Conservation (phyloP, 257 asterid genomes). For the Mentha longifolia region DNA sequence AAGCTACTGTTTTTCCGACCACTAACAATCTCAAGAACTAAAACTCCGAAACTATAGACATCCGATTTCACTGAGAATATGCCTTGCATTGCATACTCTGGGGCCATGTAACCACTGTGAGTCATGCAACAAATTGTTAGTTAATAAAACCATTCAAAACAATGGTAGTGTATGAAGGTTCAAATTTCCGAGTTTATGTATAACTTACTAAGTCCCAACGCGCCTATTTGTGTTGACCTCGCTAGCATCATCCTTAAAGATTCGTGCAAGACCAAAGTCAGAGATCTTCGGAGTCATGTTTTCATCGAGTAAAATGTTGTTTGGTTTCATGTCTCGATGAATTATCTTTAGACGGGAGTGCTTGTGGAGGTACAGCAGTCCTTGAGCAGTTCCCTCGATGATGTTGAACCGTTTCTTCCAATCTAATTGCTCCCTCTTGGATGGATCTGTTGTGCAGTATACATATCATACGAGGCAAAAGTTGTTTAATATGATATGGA, state of each 20-base stretch:
- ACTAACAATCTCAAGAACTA: slow-evolving; percentile 58
- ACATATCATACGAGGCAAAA: not conserved
- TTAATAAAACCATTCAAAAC: too few relatives aligned
- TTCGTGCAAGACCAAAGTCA: slow-evolving; percentile 70
- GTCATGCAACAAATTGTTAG: too few relatives aligned
- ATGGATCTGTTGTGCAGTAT: slow-evolving; percentile 31
- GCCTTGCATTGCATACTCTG: slow-evolving; percentile 70
- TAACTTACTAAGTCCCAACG: slow-evolving; percentile 63
- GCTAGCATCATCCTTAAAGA: slow-evolving; percentile 43
- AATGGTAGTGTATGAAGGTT: too few relatives aligned
- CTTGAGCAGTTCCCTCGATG: slow-evolving; percentile 21
- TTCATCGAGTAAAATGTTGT: slow-evolving; percentile 60
- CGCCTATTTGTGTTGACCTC: slow-evolving; percentile 59
- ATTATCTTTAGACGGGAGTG: slow-evolving; percentile 58
- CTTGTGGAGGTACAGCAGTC: slow-evolving; percentile 65
- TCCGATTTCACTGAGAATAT: slow-evolving; percentile 65
- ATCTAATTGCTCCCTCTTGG: slow-evolving; percentile 34
- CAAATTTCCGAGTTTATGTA: not conserved
- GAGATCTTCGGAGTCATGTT: slow-evolving; percentile 69
- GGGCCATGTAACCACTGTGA: slow-evolving; percentile 63
- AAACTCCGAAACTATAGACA: slow-evolving; percentile 62
- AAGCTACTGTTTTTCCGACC: slow-evolving; percentile 55
- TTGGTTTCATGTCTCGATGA: slow-evolving; percentile 62
- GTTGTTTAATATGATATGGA: not conserved
- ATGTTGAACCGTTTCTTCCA: slow-evolving; percentile 29